Conservation (phyloP, 257 asterid species). For the Echium plantagineum region DNA sequence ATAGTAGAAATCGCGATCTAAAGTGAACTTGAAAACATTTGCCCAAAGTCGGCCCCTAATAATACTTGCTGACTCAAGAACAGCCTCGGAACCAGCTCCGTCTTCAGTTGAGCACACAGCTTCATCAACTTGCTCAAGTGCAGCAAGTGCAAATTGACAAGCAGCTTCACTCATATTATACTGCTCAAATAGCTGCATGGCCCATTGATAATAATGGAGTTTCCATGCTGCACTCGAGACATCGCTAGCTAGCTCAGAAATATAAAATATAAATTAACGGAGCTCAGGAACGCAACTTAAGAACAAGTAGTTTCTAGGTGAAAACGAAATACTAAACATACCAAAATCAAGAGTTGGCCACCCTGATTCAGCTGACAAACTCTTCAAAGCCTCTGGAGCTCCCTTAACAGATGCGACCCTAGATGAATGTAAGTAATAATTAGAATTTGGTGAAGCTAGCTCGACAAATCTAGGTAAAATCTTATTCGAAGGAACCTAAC, state of each 20-base stretch:
- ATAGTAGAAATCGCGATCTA: conserved; percentile 59
- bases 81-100: conserved; percentile 26
- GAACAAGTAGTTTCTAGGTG: conserved; percentile 3
- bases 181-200: conserved; percentile 93
- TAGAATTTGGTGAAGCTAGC: conserved; percentile 2
- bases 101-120: conserved; percentile 42
- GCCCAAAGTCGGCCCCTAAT: conserved; percentile 90
- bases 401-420: conserved; percentile 85
- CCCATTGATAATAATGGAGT: conserved; percentile 90
- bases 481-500: too few species aligned
- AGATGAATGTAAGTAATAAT: conserved; percentile 13
- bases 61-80: conserved; percentile 55
- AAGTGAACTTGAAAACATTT: conserved; percentile 65
- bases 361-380: conserved; percentile 72
- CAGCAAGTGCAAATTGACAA: conserved; percentile 74
- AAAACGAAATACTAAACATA: conserved; percentile 20
- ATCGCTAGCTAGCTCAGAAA: conserved; percentile 37
- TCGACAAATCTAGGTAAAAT: neutral
- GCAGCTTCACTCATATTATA: conserved; percentile 81
- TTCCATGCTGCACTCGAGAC: conserved; percentile 63
- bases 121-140: conserved; percentile 97
- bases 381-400: conserved; percentile 68
- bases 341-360: conserved; percentile 64
- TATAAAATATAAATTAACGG: conserved; percentile 5
- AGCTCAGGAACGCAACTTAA: conserved; percentile 1